Evolutionary conservation across 1,139 yeast species (phyloP), one percentile per base, ranked within the genome.

Genomic region (Meyerozyma guilliermondii): DNA sequence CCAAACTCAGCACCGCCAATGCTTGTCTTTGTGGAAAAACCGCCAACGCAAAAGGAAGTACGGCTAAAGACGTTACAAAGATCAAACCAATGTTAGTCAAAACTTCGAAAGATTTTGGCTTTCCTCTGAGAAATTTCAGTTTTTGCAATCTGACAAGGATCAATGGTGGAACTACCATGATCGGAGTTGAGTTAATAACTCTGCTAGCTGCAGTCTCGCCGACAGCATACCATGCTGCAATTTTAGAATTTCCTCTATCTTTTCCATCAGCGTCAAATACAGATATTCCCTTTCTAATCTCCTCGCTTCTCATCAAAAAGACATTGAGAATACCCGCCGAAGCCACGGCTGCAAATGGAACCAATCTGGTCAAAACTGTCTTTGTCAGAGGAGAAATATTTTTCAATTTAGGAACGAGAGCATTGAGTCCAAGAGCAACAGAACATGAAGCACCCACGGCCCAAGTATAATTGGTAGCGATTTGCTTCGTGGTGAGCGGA

Each of bases 331-430:
- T 73, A 59, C 98, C 98, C 1, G 98, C 98, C 39, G 94, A 82
- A 0, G 91, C 97, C 33, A 92, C 98, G 4, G 98, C 98, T 1
- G 98, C 98, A 66, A 92, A 92, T 5, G 98, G 98, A 6, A 92
- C 96, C 46, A 92, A 73, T 53, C 98, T 80, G 34, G 91, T 83
- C 48, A 92, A 68, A 38, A 91, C 73, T 55, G 83, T 65, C 58
- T 74, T 80, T 10, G 97, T 81, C 47, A 68, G 71, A 3, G 95
- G 83, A n/a, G 77, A 63, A 26, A 91, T 60, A 35, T 77, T 71
- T 55, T 77, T 84, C 57, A 92, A 70, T 48, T 83, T 76, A 17
- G 98, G 97, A 11, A 94, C 97, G 39, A 89, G 59, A 11, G 95
- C 78, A 54, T 91, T 91, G 47, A 92, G 77, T 7, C 98, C 98